Evolutionary conservation across 768 basidiomycete species (phyloP), one percentile per base, ranked within the genome.

Genomic region (Tricholoma flavovirens): DNA sequence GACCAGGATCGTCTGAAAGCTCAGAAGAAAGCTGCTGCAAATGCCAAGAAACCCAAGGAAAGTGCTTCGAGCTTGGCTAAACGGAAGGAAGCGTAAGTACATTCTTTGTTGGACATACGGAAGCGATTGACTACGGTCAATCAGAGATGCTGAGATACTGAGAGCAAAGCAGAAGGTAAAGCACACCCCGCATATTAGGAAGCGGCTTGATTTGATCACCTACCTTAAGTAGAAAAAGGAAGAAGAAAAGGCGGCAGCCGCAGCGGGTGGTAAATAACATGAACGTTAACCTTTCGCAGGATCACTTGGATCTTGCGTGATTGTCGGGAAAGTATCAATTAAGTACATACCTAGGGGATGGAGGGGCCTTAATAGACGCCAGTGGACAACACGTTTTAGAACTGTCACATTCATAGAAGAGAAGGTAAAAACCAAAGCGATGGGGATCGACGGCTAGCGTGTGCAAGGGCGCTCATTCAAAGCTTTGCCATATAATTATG

Each of bases 141-240:
- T 62, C 53, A 92, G 90, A 56, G 88, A 92, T 69, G 88, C 90
- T 42, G 86, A 86, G 63, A 80, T 81, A 45, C 68, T 92, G 57
- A 79, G 86, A 55, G 82, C 83, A 58, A 92, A 92, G 68, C 89
- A 91, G 69, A 88, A 86, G 85, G 89, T 84, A 72, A 40, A 75
- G 33, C 49, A 35, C 59, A 26, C n/a, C 26, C 15, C 12, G 17
- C 9, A 14, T 9, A 54, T 48, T 55, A 59, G 29, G 49, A 30
- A 22, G 59, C 56, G 49, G 35, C 48, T 17, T 36, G 36, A 36
- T 7, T 26, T 51, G 32, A 19, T 24, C 24, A 19, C 15, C 35
- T 17, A n/a, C n/a, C n/a, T 21, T 21, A 43, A 51, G 35, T 60
- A 84, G 83, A 82, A 82, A 76, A 81, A 78, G 55, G 79, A 83